phyloP scores from a whole-genome alignment of 2,329 filamentous ascomycete genomes.

The Colletotrichum sp. region DNA sequence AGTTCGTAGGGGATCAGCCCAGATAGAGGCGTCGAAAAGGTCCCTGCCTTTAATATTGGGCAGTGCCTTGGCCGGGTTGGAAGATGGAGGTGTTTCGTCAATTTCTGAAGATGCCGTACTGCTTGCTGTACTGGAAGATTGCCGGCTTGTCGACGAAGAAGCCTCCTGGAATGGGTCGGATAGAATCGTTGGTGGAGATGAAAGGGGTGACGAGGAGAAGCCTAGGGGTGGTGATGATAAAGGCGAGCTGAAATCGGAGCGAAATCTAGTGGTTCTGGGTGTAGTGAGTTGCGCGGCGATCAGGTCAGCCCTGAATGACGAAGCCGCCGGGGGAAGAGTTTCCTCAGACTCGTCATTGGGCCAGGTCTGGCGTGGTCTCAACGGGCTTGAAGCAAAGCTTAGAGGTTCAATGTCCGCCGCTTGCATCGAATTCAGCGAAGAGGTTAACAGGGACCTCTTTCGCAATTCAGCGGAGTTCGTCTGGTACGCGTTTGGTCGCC shows the following conservation, averaged over 20 bases:
- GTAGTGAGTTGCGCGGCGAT: neutral
- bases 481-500: neutral
- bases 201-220: conserved; percentile 58
- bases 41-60: conserved; percentile 74
- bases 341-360: neutral
- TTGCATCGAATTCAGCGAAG: neutral
- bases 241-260: conserved; percentile 33
- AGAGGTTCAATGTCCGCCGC: neutral
- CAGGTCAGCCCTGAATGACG: neutral
- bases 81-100: conserved; percentile 47
- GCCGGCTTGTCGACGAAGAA: conserved; percentile 36
- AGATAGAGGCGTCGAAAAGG: conserved; percentile 74
- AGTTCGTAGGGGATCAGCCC: conserved; percentile 70
- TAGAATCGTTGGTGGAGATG: conserved; percentile 58
- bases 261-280: neutral
- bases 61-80: conserved; percentile 43
- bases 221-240: conserved; percentile 38
- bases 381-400: neutral
- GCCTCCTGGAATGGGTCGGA: conserved; percentile 55
- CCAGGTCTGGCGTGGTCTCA: neutral
- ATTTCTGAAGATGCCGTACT: conserved; percentile 50
- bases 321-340: neutral
- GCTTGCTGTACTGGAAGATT: conserved; percentile 36
- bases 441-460: conserved; percentile 4
- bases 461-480: conserved; percentile 3